Conservation (phyloP, 75 land plant genomes). For the Larix kaempferi region DNA sequence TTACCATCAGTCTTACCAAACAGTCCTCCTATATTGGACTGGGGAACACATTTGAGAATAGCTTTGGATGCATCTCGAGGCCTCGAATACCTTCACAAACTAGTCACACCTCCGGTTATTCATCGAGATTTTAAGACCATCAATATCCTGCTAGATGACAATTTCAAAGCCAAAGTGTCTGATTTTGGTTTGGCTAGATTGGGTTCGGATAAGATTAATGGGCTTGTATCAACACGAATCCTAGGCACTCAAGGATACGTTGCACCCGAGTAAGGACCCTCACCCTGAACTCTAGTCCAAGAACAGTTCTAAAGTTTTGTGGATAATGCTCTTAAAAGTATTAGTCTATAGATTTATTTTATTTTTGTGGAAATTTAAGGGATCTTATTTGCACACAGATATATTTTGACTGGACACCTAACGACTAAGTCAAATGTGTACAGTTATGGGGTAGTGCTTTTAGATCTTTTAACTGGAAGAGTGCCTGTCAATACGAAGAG, state of each 20-base stretch:
- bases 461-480: slow-evolving; percentile 83
- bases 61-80: slow-evolving; percentile 81
- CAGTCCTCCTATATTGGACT: slow-evolving; percentile 37
- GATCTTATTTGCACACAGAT: slow-evolving; percentile 38
- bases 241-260: slow-evolving; percentile 34
- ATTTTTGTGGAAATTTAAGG: too few relatives aligned
- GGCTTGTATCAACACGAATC: slow-evolving; percentile 27
- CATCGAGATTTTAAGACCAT: slow-evolving; percentile 72
- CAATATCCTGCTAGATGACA: slow-evolving; percentile 21
- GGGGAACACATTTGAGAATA: slow-evolving; percentile 65
- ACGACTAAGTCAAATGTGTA: slow-evolving; percentile 94
- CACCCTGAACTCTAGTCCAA: too few relatives aligned
- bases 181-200: slow-evolving; percentile 32
- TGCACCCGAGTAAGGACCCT: slow-evolving; percentile 24
- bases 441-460: slow-evolving; percentile 82
- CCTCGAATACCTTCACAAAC: slow-evolving; percentile 74
- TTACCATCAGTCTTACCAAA: slow-evolving; percentile 25
- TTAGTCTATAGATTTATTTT: too few relatives aligned
- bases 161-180: slow-evolving; percentile 83
- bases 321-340: too few relatives aligned
- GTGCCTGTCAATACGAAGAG: slow-evolving; percentile 70
- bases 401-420: slow-evolving; percentile 78
- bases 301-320: too few relatives aligned
- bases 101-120: slow-evolving; percentile 69
- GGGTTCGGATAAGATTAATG: slow-evolving; percentile 27